Evolutionary conservation across 2,329 filamentous ascomycete genomes (phyloP), one percentile per base, ranked within the genome.

Genomic region (Aspergillus fischeri): DNA sequence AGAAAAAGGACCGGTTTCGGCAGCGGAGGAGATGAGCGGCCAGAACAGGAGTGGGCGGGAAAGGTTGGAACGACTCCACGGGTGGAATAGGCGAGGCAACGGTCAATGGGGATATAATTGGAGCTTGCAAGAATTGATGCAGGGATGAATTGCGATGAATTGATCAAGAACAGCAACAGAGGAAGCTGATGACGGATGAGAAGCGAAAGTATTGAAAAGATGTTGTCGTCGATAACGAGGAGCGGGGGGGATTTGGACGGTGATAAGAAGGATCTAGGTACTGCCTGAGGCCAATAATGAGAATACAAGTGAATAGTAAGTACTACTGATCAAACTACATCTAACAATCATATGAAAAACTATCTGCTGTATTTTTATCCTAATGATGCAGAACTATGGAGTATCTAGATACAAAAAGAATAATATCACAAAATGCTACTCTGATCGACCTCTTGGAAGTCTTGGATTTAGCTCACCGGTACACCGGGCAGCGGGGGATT

Each of bases 1-100:
- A 65, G 62, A 63, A 64, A 65, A 65, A 58, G 52, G 58, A 62
- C 63, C 62, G 60, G 62, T 64, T 60, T 63, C 63, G 61, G 62
- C 63, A 61, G 60, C 60, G 63, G 52, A 56, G 42, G 42, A 55
- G 24, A 51, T 24, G 53, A 55, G 61, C 32, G 32, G 29, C 27
- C 17, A 29, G 42, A 25, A 35, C n/a, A 25, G 27, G 28, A 35
- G 8, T n/a, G 27, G 27, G 32, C n/a, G 42, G 44, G 59, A 54
- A 58, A 32, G 50, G 42, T 45, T 24, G 42, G 42, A 45, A 20
- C 44, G 24, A 24, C 44, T 47, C 44, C 56, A 54, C 55, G 56
- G 55, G 20, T 20, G 52, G 55, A 54, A 55, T 42, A 48, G 25
- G 50, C 44, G 57, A 52, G 44, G 55, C 42, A 50, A 50, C 7